Percentiles rank a stretch among this genome's conserved stretches.
Conservation (phyloP, 2,329 filamentous ascomycete species). For the Fusarium sp. region DNA sequence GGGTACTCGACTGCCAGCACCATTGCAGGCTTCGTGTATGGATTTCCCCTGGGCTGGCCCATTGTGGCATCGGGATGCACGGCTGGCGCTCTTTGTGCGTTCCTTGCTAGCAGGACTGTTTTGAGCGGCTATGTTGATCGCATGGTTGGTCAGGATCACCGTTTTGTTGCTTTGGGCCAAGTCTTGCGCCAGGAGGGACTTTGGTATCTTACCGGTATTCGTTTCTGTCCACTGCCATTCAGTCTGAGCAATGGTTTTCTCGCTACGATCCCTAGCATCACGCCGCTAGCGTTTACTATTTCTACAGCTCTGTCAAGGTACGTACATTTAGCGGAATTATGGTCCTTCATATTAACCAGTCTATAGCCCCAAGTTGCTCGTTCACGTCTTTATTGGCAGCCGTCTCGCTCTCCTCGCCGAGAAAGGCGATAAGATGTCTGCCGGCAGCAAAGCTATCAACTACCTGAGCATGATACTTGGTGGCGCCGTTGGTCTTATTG, state of each 20-base stretch:
- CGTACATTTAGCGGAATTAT: conserved; percentile 25
- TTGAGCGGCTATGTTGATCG: conserved; percentile 82
- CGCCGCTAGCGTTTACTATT: conserved; percentile 78
- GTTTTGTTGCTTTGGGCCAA: conserved; percentile 88
- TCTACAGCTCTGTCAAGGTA: conserved; percentile 82
- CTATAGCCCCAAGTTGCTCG: conserved; percentile 82
- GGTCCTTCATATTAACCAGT: conserved; percentile 7
- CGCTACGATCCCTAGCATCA: conserved; percentile 90
- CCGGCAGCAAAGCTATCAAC: conserved; percentile 81
- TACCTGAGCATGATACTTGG: conserved; percentile 84
- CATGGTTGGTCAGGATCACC: conserved; percentile 83
- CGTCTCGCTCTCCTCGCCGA: conserved; percentile 87
- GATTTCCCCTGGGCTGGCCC: conserved; percentile 77
- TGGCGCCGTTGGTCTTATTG: conserved; percentile 75
- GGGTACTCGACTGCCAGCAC: conserved; percentile 82
- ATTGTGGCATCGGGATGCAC: conserved; percentile 84
- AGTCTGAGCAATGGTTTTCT: conserved; percentile 94
- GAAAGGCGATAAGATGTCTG: conserved; percentile 83
- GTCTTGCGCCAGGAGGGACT: conserved; percentile 92
- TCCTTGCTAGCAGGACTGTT: conserved; percentile 82
- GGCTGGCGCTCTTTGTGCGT: conserved; percentile 80
- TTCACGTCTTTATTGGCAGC: conserved; percentile 92
- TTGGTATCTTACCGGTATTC: conserved; percentile 89
- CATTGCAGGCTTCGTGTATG: conserved; percentile 67
- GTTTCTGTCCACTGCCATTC: conserved; percentile 92